Base-by-base conservation (phyloP, 2,329 filamentous ascomycete genomes). In the Sarocladiaceae sp. region DNA sequence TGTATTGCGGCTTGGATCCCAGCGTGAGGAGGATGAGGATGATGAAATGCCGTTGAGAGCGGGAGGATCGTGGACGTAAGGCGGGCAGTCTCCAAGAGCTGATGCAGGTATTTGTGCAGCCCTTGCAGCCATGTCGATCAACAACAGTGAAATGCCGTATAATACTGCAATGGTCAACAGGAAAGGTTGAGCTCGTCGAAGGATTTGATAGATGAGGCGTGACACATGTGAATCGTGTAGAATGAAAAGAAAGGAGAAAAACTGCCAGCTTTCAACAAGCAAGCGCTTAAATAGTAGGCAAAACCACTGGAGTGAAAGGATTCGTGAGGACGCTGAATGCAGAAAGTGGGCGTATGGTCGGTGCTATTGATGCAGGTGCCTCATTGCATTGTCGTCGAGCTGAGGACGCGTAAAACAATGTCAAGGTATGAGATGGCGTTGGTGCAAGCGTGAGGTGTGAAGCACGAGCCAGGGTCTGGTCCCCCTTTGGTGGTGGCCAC, bases 1-100 rank as follows among this genome's bases (percentile, higher is more conserved):
- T 28, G 40, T 29, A 28, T 48, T 48, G 44, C 44, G 44, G n/a
- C 11, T 48, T 48, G 44, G 44, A 20, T 48, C 44, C 44, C 44
- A 48, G 7, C 44, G 44, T 18, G 44, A 42, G 23, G 37, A 42
- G 20, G 37, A 23, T 10, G 37, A 31, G 12, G 44, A 48, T 15
- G 40, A 44, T 7, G 37, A 40, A 10, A 28, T 28, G 22, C 40
- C 40, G 44, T 33, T 48, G 44, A 31, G 44, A 15, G 25, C 10
- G n/a, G 28, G 22, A 6, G 40, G 44, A 28, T 48, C 26, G 23
- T 20, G n/a, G 17, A 17, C 44, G 44, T 31, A 17, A 17, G 44
- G 28, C 10, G 44, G n/a, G 12, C 4, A 31, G 17, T 31, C 44
- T 20, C 6, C 26, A 33, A n/a, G n/a, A 4, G 44, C 17, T 18